Evolutionary conservation across 768 basidiomycete genomes (phyloP), one percentile per base, ranked within the genome.

Genomic region (Trametes cubensis): DNA sequence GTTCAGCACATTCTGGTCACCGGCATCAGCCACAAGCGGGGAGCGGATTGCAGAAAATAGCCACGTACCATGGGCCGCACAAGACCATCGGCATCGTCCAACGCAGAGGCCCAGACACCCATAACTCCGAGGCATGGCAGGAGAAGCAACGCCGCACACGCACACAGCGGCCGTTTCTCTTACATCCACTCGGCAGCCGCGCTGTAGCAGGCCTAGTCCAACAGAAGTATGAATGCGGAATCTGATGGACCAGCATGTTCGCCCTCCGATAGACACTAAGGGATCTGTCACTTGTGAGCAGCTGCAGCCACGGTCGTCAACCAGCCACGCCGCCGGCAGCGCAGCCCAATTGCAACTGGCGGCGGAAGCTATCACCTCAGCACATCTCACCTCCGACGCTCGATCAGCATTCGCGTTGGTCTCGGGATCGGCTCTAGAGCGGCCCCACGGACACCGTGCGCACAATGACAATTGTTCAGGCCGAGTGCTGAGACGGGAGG

Each of bases 161-260:
- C 51, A 21, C 39, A 38, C 38, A 23, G 20, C n/a, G 51, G n/a
- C 51, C 34, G 39, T 4, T 14, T 53, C 38, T 20, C 28, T 53
- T 40, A 39, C 51, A 53, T 30, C 26, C 42, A 28, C 54, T 42
- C 41, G 42, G 45, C 39, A 39, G 26, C 42, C 18, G 47, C 20
- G 44, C 23, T 23, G 20, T 2, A 34, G 34, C 6, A 6, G 45
- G 14, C 23, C 11, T 17, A 11, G 38, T 40, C 44, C 34, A 58
- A 48, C 39, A 58, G 56, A 58, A 58, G 56, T 21, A 20, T 38
- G 46, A 21, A n/a, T 21, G 56, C 39, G 17, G 56, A 49, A 58
- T 40, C 56, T 49, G 56, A 49, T 58, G 45, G 6, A 21, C 11
- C 56, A 20, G 3, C 45, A 21, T 40, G 48, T 28, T 11, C 4